These are phyloP conservation scores for Colletotrichum tropicale DNA, from an alignment of 2,329 filamentous ascomycete genomes.

Conservation along the genomic window DNA sequence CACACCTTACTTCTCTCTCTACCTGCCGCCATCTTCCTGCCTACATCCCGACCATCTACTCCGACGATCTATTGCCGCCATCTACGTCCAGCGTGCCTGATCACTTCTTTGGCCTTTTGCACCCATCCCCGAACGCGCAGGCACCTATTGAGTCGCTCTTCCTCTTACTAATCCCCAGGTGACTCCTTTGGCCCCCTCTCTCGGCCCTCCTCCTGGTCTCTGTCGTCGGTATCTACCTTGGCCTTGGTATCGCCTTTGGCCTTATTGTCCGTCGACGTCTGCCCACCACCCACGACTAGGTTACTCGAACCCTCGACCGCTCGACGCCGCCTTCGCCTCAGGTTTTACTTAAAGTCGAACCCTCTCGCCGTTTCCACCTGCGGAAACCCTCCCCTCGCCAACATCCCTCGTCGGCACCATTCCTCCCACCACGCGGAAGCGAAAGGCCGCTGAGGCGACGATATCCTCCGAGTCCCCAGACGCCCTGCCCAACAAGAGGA, in stretches of 20 bases:
- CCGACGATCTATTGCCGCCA: neutral
- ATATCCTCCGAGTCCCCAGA: slow-evolving; percentile 51
- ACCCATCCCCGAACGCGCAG: neutral
- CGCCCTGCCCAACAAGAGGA: slow-evolving; percentile 54
- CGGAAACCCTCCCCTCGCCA: slow-evolving; percentile 15
- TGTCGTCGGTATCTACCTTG: neutral
- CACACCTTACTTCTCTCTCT: neutral
- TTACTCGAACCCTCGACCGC: neutral
- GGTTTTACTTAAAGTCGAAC: neutral
- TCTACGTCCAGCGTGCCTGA: neutral
- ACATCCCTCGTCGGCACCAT: slow-evolving; percentile 50
- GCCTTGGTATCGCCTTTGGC: neutral
- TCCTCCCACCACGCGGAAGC: slow-evolving; percentile 64
- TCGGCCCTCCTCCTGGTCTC: neutral
- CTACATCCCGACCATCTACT: neutral
- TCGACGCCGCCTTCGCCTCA: neutral
- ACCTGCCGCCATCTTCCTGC: neutral
- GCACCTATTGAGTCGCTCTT: neutral
- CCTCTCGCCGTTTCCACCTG: neutral
- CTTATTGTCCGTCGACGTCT: neutral
- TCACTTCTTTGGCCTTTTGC: neutral
- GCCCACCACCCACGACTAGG: neutral
- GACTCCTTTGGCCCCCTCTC: neutral
- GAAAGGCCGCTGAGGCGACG: slow-evolving; percentile 71
- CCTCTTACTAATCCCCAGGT: neutral